These are phyloP conservation scores for Arthroderma sp. DNA, from an alignment of 2,329 filamentous ascomycete genomes.

Conservation along the genomic window DNA sequence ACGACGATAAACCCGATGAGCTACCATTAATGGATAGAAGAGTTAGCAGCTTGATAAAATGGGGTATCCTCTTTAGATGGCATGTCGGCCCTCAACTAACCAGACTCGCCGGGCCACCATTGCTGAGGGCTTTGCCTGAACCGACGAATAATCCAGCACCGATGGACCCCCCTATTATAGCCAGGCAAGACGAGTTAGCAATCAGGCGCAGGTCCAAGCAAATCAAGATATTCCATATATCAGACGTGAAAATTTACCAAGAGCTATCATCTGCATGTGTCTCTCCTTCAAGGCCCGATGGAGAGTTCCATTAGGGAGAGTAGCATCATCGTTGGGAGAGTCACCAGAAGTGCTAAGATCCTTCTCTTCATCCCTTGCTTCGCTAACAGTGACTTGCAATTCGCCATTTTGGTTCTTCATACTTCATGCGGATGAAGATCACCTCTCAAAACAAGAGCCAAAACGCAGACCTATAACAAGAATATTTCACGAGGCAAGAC, in stretches of 20 bases:
- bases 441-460: too few species aligned
- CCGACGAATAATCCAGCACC: slow-evolving; percentile 43
- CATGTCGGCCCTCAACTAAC: slow-evolving; percentile 10
- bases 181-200: background rate
- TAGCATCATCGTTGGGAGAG: background rate
- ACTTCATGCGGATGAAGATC: too few species aligned
- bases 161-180: slow-evolving; percentile 34
- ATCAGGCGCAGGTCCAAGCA: background rate
- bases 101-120: slow-evolving; percentile 24
- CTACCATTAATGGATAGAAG: slow-evolving; percentile 52
- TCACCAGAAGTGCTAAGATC: background rate
- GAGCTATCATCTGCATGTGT: slow-evolving; percentile 45
- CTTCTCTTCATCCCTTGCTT: background rate
- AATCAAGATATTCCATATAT: background rate
- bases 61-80: too few species aligned
- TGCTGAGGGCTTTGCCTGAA: slow-evolving; percentile 29
- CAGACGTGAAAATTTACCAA: slow-evolving; percentile 24
- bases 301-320: slow-evolving; percentile 6
- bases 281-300: slow-evolving; percentile 32
- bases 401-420: background rate
- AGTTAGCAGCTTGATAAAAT: slow-evolving; percentile 29
- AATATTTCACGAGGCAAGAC: too few species aligned
- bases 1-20: slow-evolving; percentile 37
- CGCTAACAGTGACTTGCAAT: background rate
- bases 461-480: too few species aligned